Evolutionary conservation across 495 filamentous ascomycete genomes (phyloP).

Genomic region (Annulohypoxylon bovei): DNA sequence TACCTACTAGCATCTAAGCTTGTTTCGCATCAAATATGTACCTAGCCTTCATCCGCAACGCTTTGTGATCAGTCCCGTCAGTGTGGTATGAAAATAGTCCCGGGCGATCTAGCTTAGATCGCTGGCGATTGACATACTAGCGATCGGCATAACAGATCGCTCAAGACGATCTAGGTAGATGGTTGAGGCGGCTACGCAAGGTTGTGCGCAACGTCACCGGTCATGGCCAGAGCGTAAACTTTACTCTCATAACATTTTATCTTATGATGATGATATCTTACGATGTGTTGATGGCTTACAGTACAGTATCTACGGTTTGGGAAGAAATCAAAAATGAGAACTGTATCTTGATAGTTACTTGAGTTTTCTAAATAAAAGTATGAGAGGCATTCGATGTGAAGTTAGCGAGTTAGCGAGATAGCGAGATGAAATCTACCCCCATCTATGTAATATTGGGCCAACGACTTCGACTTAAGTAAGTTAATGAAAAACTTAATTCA

Average conservation of each 20-base stretch:
- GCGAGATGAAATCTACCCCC: neutral
- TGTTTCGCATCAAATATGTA: neutral
- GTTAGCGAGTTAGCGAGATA: too few relatives aligned
- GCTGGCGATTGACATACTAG: conserved; percentile 29
- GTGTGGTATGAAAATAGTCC: conserved; percentile 19
- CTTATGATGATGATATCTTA: neutral
- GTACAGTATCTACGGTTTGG: too few relatives aligned
- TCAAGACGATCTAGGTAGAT: conserved; percentile 33
- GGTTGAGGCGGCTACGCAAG: conserved; percentile 13
- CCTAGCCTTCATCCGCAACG: conserved; percentile 1
- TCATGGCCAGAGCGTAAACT: neutral
- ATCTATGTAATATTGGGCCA: neutral
- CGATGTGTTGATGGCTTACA: neutral
- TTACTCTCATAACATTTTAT: neutral
- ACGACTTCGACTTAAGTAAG: neutral
- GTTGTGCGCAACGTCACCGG: conserved; percentile 14
- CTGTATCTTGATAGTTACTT: neutral
- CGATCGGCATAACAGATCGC: conserved; percentile 31
- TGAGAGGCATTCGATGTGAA: too few relatives aligned
- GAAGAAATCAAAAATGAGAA: too few relatives aligned
- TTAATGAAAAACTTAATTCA: neutral
- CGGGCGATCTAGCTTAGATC: conserved; percentile 26
- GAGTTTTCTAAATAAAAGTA: too few relatives aligned
- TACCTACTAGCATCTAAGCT: neutral
- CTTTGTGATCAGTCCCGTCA: conserved; percentile 25